These are phyloP conservation scores for Trichophyton equinum DNA, from an alignment of 2,329 filamentous ascomycete species.

Conservation along the genomic window DNA sequence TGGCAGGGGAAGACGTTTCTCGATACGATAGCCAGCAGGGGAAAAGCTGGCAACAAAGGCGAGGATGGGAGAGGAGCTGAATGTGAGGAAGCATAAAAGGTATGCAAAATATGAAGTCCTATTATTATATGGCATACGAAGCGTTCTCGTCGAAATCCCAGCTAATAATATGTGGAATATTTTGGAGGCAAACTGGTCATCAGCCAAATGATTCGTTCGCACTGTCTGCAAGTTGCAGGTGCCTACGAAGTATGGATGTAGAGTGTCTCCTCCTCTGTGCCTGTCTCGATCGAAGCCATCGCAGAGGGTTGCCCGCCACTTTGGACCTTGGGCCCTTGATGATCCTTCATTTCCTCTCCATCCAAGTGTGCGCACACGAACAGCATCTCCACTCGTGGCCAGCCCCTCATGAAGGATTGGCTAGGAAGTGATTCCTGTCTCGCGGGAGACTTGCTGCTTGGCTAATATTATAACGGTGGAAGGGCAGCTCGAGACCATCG, in stretches of 20 bases:
- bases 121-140: not conserved
- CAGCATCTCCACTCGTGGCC: not conserved
- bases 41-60: not conserved
- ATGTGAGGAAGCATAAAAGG: not conserved
- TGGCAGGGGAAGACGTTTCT: not conserved
- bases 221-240: not conserved
- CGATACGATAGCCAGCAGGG: not conserved
- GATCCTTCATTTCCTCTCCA: no score
- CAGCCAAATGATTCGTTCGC: not conserved
- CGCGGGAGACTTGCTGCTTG: not conserved
- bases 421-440: not conserved
- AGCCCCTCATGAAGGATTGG: not conserved
- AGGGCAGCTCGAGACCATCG: not conserved
- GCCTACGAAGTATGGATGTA: not conserved
- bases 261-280: not conserved
- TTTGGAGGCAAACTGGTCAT: not conserved
- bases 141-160: not conserved
- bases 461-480: not conserved
- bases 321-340: no score
- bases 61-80: not conserved
- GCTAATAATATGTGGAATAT: not conserved
- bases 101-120: not conserved
- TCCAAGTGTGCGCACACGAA: not conserved
- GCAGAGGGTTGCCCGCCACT: not conserved
- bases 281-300: no score